Conservation (phyloP, 345 rosid species). For the Bretschneidera sinensis region DNA sequence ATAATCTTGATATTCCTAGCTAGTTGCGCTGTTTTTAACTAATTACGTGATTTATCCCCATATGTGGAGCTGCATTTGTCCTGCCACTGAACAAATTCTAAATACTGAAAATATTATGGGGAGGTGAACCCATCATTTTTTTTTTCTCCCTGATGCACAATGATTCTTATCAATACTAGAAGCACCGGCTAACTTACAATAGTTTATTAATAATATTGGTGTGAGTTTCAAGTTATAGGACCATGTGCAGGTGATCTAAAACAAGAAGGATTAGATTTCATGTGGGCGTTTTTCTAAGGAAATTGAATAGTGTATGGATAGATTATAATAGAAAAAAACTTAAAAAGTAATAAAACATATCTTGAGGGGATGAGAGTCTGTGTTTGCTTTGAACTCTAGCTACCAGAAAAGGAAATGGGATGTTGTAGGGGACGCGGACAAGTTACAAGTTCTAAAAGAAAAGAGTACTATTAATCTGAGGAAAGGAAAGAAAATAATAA, state of each 20-base stretch:
- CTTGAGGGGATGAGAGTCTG: slow-evolving; percentile 18
- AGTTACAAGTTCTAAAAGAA: too few species aligned
- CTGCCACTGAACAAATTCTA: too few species aligned
- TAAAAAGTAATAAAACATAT: slow-evolving; percentile 11
- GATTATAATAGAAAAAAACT: slow-evolving; percentile 8
- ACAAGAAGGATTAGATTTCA: slow-evolving; percentile 56
- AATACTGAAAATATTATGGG: too few species aligned
- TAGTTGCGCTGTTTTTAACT: too few species aligned
- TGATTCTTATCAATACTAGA: too few species aligned
- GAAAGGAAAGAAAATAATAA: too few species aligned
- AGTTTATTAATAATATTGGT: slow-evolving; percentile 15
- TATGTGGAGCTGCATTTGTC: too few species aligned
- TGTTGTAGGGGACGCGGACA: not conserved
- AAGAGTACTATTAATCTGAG: too few species aligned
- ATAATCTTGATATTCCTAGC: too few species aligned
- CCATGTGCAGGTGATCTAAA: slow-evolving; percentile 53
- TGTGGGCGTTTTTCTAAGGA: slow-evolving; percentile 34
- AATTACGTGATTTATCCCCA: too few species aligned
- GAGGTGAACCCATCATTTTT: too few species aligned
- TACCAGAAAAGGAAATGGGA: slow-evolving; percentile 12
- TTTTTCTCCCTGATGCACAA: too few species aligned
- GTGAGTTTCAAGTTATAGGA: slow-evolving; percentile 25
- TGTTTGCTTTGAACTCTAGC: slow-evolving; percentile 16
- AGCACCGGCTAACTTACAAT: slow-evolving; percentile 18
- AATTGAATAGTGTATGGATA: slow-evolving; percentile 32